These are phyloP conservation scores for Mimosa bimucronata DNA, from an alignment of 306 rosid genomes.

Conservation along the genomic window DNA sequence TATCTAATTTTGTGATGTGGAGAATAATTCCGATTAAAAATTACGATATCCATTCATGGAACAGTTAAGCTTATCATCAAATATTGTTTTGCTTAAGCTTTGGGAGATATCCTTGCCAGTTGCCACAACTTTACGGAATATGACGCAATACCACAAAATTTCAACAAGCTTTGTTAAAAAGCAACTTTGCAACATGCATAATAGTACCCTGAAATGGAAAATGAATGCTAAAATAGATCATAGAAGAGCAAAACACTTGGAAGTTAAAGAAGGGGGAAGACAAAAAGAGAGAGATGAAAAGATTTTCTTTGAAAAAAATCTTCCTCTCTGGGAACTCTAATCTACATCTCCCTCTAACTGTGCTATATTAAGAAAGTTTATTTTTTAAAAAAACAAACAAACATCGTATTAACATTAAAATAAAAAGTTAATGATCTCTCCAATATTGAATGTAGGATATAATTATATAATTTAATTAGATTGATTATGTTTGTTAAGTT, in stretches of 20 bases:
- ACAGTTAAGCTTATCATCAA: background rate
- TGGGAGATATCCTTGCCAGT: background rate
- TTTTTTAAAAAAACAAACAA: no score
- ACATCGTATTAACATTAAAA: no score
- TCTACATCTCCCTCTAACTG: background rate
- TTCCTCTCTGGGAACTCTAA: background rate
- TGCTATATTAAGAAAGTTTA: background rate
- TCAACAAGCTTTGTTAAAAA: background rate
- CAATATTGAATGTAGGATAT: no score
- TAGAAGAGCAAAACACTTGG: background rate
- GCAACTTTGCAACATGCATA: background rate
- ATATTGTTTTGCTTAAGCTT: background rate
- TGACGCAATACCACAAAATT: background rate
- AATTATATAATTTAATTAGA: no score
- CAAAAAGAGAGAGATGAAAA: background rate
- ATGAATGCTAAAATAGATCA: background rate
- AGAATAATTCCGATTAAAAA: background rate
- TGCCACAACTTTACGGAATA: background rate
- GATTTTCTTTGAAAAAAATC: no score
- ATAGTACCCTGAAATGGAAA: background rate
- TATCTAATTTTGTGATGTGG: background rate
- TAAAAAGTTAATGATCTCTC: no score
- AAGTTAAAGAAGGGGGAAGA: background rate
- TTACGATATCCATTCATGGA: background rate
- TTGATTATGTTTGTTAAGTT: no score